Evolutionary conservation across 2,329 filamentous ascomycete species (phyloP), one percentile per base, ranked within the genome.

Genomic region (Chrysosporium keratinophilum): DNA sequence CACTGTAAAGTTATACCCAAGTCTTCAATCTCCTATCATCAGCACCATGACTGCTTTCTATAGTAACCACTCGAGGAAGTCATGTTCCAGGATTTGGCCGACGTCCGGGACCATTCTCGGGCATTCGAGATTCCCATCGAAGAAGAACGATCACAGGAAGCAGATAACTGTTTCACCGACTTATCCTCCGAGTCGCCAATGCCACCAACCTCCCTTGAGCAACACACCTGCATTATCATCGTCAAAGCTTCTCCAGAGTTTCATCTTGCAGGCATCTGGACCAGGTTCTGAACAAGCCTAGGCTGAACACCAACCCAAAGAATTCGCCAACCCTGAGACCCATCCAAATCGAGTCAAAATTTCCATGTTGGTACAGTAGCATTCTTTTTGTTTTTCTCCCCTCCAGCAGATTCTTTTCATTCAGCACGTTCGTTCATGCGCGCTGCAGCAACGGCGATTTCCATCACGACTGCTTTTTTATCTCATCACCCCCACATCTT

Each of bases 281-380:
- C 50, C 43, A 11, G 33, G 34, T 41, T 46, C 19, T 39, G 33
- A 35, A 20, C 28, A 46, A 52, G 50, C 33, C 39, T 46, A 46
- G n/a, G 28, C 17, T 6, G 39, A 44, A 37, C 5, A 17, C 41
- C 49, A 44, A 51, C 40, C 39, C 23, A 28, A 31, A 28, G 35
- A 17, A 12, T 15, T 20, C 35, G 49, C 17, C 49, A 40, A 15
- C 37, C 14, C 14, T 37, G 34, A 23, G 31, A 14, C 42, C 12
- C 34, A 40, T 59, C 64, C 64, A 58, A 66, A 65, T 64, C 51
- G 49, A 62, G 64, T 65, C 61, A 66, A 65, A 62, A 66, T 52
- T 56, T 65, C 64, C 63, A 62, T 61, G 43, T 39, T 15, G 35
- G 34, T 9, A 33, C 20, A 33, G 19, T 17, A 33, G 14, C 23